phyloP scores from a whole-genome alignment of 228 moss, liverwort and hornwort genomes.

The Sphagnum magellanicum region DNA sequence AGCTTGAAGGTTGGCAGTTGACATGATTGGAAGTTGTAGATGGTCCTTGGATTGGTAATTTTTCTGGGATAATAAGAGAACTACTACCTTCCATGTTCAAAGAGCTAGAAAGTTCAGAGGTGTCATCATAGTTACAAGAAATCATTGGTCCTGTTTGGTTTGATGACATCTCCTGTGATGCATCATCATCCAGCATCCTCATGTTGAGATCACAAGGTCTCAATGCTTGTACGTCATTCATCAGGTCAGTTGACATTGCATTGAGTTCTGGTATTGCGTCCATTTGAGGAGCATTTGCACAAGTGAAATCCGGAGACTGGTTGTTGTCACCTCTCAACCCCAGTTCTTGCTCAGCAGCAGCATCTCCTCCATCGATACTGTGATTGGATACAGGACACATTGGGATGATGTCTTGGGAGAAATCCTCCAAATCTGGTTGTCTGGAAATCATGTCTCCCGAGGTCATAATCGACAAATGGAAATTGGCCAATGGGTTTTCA shows the following conservation, averaged over 20 bases:
- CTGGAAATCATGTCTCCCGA: background rate
- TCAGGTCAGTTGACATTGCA: constrained; percentile 20
- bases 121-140: constrained; percentile 19
- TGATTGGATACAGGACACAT: constrained; percentile 41
- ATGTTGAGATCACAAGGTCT: constrained; percentile 23
- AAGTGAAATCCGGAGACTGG: constrained; percentile 80
- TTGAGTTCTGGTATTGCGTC: constrained; percentile 92
- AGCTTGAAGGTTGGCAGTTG: no score
- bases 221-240: constrained; percentile 22
- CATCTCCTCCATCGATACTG: constrained; percentile 37
- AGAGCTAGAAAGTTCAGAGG: constrained; percentile 23
- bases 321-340: constrained; percentile 24
- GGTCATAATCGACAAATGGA: no score
- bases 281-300: constrained; percentile 80
- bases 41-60: no score
- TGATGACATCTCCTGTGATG: constrained; percentile 16
- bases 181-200: constrained; percentile 17
- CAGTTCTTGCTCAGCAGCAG: constrained; percentile 32
- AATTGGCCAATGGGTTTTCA: constrained; percentile 47
- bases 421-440: constrained; percentile 33
- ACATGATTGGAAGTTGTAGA: no score
- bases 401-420: constrained; percentile 6
- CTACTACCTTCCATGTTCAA: no score
- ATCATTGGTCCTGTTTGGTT: constrained; percentile 23
- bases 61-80: no score